Percentiles rank a stretch among this genome's conserved stretches.
These are phyloP conservation scores for Spencermartinsiella ligniputridi DNA, from an alignment of 1,139 yeast species.

Conservation along the genomic window DNA sequence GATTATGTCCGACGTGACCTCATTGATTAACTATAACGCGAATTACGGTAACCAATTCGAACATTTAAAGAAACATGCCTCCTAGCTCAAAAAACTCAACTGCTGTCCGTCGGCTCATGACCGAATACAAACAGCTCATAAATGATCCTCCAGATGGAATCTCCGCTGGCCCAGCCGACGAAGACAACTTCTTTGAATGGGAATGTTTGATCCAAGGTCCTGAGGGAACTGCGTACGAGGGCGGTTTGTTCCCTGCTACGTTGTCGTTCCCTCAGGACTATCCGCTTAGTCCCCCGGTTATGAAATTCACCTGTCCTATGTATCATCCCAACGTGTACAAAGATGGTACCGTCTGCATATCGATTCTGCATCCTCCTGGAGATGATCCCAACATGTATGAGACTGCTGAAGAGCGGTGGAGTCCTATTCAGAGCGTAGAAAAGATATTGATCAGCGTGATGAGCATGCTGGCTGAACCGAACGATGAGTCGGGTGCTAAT, in stretches of 20 bases:
- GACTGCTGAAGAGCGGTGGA: constrained; percentile 94
- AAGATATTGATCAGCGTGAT: constrained; percentile 87
- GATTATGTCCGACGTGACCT: too few species aligned
- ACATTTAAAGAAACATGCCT: too few species aligned
- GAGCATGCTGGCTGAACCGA: constrained; percentile 97
- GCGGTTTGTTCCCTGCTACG: constrained; percentile 85
- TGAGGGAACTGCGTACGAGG: constrained; percentile 85
- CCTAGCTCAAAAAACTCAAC: constrained; percentile 37
- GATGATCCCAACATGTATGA: constrained; percentile 97
- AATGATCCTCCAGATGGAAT: constrained; percentile 94
- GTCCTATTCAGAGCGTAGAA: constrained; percentile 95
- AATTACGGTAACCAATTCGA: too few species aligned
- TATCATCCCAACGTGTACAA: constrained; percentile 91
- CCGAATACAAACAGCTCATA: constrained; percentile 81
- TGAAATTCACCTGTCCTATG: constrained; percentile 79
- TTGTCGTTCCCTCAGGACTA: constrained; percentile 83
- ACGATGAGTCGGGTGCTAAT: constrained; percentile 94
- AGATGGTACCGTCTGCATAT: constrained; percentile 94
- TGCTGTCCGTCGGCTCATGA: constrained; percentile 79
- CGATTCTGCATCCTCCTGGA: constrained; percentile 92
- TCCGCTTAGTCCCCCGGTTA: constrained; percentile 85
- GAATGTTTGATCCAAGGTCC: constrained; percentile 93
- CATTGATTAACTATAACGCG: too few species aligned
- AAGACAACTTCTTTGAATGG: constrained; percentile 82
- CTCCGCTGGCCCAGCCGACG: constrained; percentile 84